Conservation (phyloP, 2,329 filamentous ascomycete genomes). For the Pyricularia pennisetigena region DNA sequence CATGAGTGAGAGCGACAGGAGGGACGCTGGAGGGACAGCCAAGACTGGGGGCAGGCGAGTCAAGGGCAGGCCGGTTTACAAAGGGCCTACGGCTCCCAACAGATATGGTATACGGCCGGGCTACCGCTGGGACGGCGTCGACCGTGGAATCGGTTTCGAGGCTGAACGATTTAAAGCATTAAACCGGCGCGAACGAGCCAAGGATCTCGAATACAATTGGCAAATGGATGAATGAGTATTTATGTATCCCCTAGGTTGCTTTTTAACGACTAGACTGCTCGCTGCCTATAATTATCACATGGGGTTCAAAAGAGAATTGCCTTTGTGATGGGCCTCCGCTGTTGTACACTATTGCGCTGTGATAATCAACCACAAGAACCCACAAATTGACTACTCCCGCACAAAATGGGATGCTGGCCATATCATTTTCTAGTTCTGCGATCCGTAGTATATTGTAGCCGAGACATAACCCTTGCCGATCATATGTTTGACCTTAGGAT, state of each 20-base stretch:
- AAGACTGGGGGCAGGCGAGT: constrained; percentile 17
- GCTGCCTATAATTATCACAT: background rate
- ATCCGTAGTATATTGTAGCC: background rate
- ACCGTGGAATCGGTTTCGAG: constrained; percentile 89
- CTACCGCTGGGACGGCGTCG: constrained; percentile 94
- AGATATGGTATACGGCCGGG: constrained; percentile 88
- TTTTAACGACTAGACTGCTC: background rate
- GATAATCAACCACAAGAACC: background rate
- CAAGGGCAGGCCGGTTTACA: constrained; percentile 54
- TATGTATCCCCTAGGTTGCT: background rate
- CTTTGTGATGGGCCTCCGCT: background rate
- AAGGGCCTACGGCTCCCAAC: constrained; percentile 77
- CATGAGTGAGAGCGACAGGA: constrained; percentile 40
- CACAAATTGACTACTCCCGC: background rate
- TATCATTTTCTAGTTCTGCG: background rate
- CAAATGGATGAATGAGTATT: constrained; percentile 59
- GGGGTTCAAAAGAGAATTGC: background rate
- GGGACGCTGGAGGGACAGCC: constrained; percentile 7
- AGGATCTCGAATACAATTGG: constrained; percentile 83
- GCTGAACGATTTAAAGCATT: constrained; percentile 83
- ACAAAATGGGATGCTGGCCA: background rate
- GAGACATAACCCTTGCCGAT: background rate
- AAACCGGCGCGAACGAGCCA: constrained; percentile 66
- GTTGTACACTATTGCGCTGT: background rate
- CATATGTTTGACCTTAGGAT: background rate